These are phyloP conservation scores for Leptomonas pyrrhocoris DNA, from an alignment of 208 protist genomes.

Conservation along the genomic window DNA sequence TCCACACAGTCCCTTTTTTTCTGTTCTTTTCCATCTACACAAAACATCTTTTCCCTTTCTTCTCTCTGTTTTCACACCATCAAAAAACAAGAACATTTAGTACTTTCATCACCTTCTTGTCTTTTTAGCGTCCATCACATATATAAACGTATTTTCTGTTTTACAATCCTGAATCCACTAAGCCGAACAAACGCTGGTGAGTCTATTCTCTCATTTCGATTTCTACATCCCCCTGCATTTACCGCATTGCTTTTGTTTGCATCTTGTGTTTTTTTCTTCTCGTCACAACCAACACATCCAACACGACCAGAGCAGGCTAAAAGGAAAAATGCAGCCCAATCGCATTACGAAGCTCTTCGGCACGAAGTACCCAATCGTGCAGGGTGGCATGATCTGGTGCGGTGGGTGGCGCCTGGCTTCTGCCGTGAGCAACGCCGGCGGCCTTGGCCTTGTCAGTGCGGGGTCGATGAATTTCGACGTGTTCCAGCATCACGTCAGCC, in stretches of 20 bases:
- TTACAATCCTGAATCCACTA: neutral
- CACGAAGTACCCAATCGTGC: slow-evolving; percentile 81
- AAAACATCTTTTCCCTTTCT: too few species aligned
- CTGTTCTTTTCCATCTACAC: neutral
- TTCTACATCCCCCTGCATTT: neutral
- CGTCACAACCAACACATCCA: slow-evolving; percentile 14
- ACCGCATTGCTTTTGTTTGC: neutral
- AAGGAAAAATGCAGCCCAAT: slow-evolving; percentile 39
- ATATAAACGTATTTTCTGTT: slow-evolving; percentile 2
- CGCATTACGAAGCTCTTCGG: slow-evolving; percentile 63
- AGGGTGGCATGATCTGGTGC: slow-evolving; percentile 86
- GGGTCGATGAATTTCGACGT: slow-evolving; percentile 73
- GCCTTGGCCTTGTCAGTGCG: slow-evolving; percentile 84
- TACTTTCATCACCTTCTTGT: neutral
- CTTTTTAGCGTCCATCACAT: slow-evolving; percentile 9
- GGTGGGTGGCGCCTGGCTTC: slow-evolving; percentile 76
- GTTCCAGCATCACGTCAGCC: slow-evolving; percentile 61
- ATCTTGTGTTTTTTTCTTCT: slow-evolving; percentile 18
- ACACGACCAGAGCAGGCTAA: neutral
- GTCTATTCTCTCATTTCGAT: neutral
- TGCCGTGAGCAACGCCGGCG: slow-evolving; percentile 86
- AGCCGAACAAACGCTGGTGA: too few species aligned
- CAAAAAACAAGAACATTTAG: neutral
- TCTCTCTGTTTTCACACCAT: neutral
- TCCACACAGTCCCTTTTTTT: neutral